These are phyloP conservation scores for Sanghuangporus weigelae DNA, from an alignment of 1,284 basidiomycete species.

Conservation along the genomic window DNA sequence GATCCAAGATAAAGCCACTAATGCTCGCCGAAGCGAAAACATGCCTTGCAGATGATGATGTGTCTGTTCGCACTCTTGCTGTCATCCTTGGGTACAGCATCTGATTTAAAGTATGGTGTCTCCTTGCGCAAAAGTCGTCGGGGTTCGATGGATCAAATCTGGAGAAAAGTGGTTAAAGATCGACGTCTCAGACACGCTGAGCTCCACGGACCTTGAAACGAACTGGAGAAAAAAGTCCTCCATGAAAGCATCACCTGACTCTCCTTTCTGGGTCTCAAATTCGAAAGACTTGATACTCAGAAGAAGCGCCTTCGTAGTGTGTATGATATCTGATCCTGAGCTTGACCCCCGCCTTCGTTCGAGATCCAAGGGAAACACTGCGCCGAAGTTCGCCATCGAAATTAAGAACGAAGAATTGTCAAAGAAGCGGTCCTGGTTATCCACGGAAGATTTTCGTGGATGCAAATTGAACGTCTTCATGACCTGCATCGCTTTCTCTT, in stretches of 20 bases:
- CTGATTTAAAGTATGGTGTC: slow-evolving; percentile 68
- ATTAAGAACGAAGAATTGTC: slow-evolving; percentile 65
- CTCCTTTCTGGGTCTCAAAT: slow-evolving; percentile 70
- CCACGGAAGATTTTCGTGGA: slow-evolving; percentile 34
- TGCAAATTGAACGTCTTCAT: slow-evolving; percentile 69
- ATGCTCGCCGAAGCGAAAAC: slow-evolving; percentile 70
- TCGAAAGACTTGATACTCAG: slow-evolving; percentile 72
- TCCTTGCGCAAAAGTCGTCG: slow-evolving; percentile 67
- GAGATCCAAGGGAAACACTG: slow-evolving; percentile 76
- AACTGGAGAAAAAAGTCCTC: slow-evolving; percentile 79
- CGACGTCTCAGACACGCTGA: not conserved
- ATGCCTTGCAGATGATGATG: slow-evolving; percentile 44
- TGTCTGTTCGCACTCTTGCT: slow-evolving; percentile 64
- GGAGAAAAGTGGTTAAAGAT: slow-evolving; percentile 2
- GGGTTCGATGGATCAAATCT: slow-evolving; percentile 74
- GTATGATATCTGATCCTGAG: slow-evolving; percentile 29
- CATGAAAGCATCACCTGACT: slow-evolving; percentile 74
- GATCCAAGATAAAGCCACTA: slow-evolving; percentile 80
- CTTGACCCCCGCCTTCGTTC: slow-evolving; percentile 26
- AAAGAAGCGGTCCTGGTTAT: slow-evolving; percentile 38
- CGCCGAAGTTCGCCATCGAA: slow-evolving; percentile 65
- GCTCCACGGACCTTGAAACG: slow-evolving; percentile 53
- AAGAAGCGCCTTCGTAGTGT: slow-evolving; percentile 67
- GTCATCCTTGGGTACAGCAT: slow-evolving; percentile 79
- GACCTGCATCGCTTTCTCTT: slow-evolving; percentile 69